A percentile compares a stretch with the other conserved stretches of the same genome.
phyloP scores from a whole-genome alignment of 2,329 filamentous ascomycete species.

The Reticulascus tulasneorum region DNA sequence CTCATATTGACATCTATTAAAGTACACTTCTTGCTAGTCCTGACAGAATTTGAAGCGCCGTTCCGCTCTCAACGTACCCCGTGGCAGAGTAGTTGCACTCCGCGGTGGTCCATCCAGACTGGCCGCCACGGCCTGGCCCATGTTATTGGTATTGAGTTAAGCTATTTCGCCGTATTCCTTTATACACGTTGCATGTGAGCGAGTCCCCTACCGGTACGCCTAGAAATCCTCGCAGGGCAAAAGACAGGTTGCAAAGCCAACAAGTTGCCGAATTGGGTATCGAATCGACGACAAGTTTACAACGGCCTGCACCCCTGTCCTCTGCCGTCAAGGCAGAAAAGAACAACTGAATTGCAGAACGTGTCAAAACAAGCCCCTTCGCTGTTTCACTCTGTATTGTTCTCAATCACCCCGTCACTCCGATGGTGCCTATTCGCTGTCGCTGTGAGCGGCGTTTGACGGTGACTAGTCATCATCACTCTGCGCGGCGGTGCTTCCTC shows the following conservation, averaged over 20 bases:
- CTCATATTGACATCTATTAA: constrained; percentile 34
- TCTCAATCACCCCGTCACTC: too few relatives aligned
- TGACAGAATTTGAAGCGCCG: constrained; percentile 12
- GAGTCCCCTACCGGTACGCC: constrained; percentile 13
- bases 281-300: too few relatives aligned
- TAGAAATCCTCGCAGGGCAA: too few relatives aligned
- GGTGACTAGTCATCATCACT: constrained; percentile 49
- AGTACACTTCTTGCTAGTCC: constrained; percentile 29
- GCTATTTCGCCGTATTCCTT: constrained; percentile 14
- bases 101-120: constrained; percentile 1
- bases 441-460: background rate
- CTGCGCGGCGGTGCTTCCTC: constrained; percentile 34
- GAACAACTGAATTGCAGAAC: too few relatives aligned
- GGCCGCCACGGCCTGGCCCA: constrained; percentile 12
- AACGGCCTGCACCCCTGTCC: too few relatives aligned
- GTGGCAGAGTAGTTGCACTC: background rate
- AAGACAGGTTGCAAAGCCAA: too few relatives aligned
- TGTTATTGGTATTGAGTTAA: constrained; percentile 23
- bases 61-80: constrained; percentile 1
- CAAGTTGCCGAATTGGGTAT: too few relatives aligned
- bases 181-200: constrained; percentile 16
- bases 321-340: too few relatives aligned
- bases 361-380: too few relatives aligned
- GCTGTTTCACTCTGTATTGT: too few relatives aligned
- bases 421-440: too few relatives aligned